Evolutionary conservation across 2,329 filamentous ascomycete species (phyloP), one percentile per base, ranked within the genome.

Genomic region (Colletotrichum higginsianum): DNA sequence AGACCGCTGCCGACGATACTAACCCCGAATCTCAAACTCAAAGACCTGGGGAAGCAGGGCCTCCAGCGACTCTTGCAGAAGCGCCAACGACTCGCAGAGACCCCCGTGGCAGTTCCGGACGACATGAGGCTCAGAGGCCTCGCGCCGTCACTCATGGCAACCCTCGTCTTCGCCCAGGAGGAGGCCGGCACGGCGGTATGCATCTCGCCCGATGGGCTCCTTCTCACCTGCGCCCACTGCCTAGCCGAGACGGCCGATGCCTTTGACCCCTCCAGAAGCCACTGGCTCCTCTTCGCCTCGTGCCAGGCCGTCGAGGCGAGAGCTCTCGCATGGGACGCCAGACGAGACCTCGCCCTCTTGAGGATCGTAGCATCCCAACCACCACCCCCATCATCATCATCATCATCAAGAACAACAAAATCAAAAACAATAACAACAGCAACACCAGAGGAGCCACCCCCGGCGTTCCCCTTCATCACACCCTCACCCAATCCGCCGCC

Each of bases 141-240:
- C 26, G 18, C 53, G 9, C 30, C 53, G 2, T 61, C 52, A 15
- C 35, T 73, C 30, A 61, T 65, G n/a, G 77, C 80, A 44, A 82
- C 82, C 5, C 79, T 87, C 6, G 82, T 88, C 30, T 88, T 88
- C 72, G 84, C 84, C 0, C 84, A 86, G 71, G 77, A 84, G 35
- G 83, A 86, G 72, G 86, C 86, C 6, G 85, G 86, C 6, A 88
- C 86, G 1, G 86, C 86, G 0, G 81, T 88, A 2, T 88, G 85
- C 73, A 83, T 88, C 44, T 81, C 82, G 0, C 73, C 80, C 0
- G 66, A 76, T 3, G 86, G 87, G 5, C 78, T 86, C 50, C 74
- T 87, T 5, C 77, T 88, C 23, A 87, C 85, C 2, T 88, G 86
- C 75, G 80, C 86, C 0, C 87, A 88, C 71, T 88, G 86, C 73